Evolutionary conservation across 441 rosid genomes (phyloP), one percentile per base, ranked within the genome.

Genomic region (Hypseocharis bilobata): DNA sequence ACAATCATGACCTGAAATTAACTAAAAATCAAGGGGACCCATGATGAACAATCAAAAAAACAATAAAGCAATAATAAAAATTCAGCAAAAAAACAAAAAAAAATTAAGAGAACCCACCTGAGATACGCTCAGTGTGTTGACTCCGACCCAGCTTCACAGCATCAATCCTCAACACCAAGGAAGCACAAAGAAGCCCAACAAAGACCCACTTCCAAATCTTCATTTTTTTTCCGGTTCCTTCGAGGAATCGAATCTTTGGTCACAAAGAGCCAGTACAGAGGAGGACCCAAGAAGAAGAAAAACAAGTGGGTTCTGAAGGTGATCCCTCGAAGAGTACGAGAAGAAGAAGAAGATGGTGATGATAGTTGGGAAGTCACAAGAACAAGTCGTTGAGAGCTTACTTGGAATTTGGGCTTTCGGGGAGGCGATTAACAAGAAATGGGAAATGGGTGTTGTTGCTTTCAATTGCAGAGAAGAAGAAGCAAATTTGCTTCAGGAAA

Each of bases 91-190:
- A 29, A 29, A 29, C 2, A 29, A 29, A 29, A 29, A 23, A 10
- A 16, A 45, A 32, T n/a, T n/a, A n/a, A n/a, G n/a, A n/a, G n/a
- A 71, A 55, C 62, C 32, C 14, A 85, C 98, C 98, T 82, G 95
- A 87, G 74, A 91, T 89, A 76, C 98, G 84, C 77, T 91, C 98
- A 6, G 96, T 85, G 62, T 77, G 88, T 77, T 80, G 98, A 78
- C 79, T 80, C 63, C 83, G 83, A 63, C 83, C 81, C 47, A 84
- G 71, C 69, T 84, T 83, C 64, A 85, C 66, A 67, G 84, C 86
- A 71, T 73, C 80, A 75, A 70, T 64, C 75, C 76, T 78, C 49
- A 70, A 76, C 27, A 76, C 49, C 55, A 80, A 65, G 7, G 67
- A 67, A 38, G 75, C 72, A 74, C 61, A 84, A 28, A 81, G 59